A percentile compares a stretch with the other conserved stretches of the same genome.
phyloP scores from a whole-genome alignment of 2,329 filamentous ascomycete species.

The Ophiostoma fasciatum region DNA sequence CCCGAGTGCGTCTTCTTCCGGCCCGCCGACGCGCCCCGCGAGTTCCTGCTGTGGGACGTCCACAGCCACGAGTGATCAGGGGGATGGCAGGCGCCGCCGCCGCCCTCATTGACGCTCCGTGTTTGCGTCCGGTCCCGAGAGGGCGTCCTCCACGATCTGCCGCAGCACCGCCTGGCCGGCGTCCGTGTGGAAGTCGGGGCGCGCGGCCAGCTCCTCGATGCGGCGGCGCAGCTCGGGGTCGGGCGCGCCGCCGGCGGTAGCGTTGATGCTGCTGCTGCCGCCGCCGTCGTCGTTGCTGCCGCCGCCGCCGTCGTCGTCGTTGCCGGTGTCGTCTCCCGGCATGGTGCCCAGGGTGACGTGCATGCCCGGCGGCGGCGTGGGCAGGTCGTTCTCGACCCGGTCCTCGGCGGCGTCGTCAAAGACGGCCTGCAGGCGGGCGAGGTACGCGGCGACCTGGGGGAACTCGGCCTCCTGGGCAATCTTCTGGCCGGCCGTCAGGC shows the following conservation, averaged over 20 bases:
- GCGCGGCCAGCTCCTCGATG: conserved; percentile 76
- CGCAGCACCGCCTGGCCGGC: conserved; percentile 68
- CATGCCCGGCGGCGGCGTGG: conserved; percentile 59
- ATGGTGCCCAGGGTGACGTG: conserved; percentile 65
- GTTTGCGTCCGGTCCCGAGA: conserved; percentile 53
- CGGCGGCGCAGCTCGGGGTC: conserved; percentile 72
- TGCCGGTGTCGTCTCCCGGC: conserved; percentile 17
- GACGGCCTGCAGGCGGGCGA: conserved; percentile 27
- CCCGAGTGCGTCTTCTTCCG: conserved; percentile 40
- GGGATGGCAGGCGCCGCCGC: too few species aligned
- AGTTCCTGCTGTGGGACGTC: conserved; percentile 48
- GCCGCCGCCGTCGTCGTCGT: conserved; percentile 28
- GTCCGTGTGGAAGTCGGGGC: conserved; percentile 70
- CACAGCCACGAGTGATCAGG: conserved; percentile 30
- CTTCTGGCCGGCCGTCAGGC: conserved; percentile 66
- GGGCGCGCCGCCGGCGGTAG: conserved; percentile 40
- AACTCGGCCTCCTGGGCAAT: conserved; percentile 67
- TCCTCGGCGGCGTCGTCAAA: conserved; percentile 13
- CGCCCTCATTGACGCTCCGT: too few species aligned
- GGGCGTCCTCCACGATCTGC: conserved; percentile 64
- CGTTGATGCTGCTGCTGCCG: not conserved
- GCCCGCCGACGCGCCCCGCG: conserved; percentile 30
- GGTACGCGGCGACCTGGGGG: conserved; percentile 58
- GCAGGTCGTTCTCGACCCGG: conserved; percentile 24
- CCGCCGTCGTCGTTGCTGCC: not conserved